These are phyloP conservation scores for Ganoderma sinense DNA, from an alignment of 1,284 basidiomycete genomes.

Conservation along the genomic window DNA sequence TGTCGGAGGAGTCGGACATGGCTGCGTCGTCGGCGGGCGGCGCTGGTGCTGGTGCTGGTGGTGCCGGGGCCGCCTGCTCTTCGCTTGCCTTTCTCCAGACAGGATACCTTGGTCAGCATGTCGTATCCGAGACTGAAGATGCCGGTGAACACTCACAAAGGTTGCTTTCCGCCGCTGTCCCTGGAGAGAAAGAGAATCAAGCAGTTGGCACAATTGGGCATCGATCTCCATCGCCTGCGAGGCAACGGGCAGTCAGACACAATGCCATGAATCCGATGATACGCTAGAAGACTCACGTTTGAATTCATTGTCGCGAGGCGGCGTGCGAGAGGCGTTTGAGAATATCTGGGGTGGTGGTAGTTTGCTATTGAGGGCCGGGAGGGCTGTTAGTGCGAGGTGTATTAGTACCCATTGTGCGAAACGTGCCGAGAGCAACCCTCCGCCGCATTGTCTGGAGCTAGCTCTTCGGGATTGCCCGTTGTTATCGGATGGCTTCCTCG, in stretches of 20 bases:
- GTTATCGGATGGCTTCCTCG: conserved; percentile 28
- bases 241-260: background rate
- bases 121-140: background rate
- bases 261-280: background rate
- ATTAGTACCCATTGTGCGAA: background rate
- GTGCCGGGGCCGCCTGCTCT: conserved; percentile 24
- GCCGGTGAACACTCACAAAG: conserved; percentile 31
- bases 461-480: conserved; percentile 12
- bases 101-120: conserved; percentile 13
- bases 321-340: background rate
- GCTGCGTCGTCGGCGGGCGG: conserved; percentile 30
- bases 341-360: background rate
- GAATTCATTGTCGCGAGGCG: background rate
- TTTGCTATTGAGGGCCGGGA: background rate
- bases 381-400: background rate
- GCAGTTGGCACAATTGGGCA: conserved; percentile 34
- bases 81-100: conserved; percentile 38
- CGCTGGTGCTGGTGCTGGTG: conserved; percentile 12
- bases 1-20: conserved; percentile 40
- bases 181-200: conserved; percentile 33
- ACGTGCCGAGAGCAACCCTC: conserved; percentile 10
- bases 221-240: conserved; percentile 35
- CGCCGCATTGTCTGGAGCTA: conserved; percentile 22
- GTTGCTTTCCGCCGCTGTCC: conserved; percentile 24
- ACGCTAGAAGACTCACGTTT: background rate